Evolutionary conservation across 169 alveolate genomes (phyloP).

Genomic region (Neospora caninum): DNA sequence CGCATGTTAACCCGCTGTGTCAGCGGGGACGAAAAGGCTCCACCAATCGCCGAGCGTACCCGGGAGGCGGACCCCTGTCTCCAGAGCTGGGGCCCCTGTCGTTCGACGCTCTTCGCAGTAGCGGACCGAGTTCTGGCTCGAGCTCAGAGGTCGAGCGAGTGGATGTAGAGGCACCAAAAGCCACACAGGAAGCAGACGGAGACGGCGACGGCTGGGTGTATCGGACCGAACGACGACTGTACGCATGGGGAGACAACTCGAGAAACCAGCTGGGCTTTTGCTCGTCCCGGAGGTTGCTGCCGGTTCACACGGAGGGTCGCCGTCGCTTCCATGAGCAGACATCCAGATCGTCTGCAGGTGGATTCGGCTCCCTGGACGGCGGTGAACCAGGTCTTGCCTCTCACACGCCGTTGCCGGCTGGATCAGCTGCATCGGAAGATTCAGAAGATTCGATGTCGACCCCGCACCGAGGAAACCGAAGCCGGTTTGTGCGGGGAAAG

Average conservation of each 20-base stretch:
- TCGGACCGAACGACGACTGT: constrained; percentile 18
- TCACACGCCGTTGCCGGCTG: not conserved
- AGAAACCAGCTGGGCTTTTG: not conserved
- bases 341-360: not conserved
- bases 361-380: not conserved
- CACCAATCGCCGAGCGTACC: not conserved
- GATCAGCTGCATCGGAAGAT: not conserved
- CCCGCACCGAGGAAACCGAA: too few relatives aligned
- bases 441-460: not conserved
- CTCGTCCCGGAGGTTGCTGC: not conserved
- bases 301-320: too few relatives aligned
- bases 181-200: not conserved
- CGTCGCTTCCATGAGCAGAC: not conserved
- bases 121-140: not conserved
- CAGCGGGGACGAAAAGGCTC: not conserved
- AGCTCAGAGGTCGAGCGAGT: not conserved
- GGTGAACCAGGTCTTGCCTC: not conserved
- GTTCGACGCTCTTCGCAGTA: not conserved
- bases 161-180: not conserved
- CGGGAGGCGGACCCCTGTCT: not conserved
- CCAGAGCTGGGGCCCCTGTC: not conserved
- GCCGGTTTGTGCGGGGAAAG: not conserved
- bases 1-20: too few relatives aligned
- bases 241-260: constrained; percentile 18
- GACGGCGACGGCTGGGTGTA: not conserved